Evolutionary conservation across 2,329 filamentous ascomycete species (phyloP).

Genomic region (Diaporthe ampelina): DNA sequence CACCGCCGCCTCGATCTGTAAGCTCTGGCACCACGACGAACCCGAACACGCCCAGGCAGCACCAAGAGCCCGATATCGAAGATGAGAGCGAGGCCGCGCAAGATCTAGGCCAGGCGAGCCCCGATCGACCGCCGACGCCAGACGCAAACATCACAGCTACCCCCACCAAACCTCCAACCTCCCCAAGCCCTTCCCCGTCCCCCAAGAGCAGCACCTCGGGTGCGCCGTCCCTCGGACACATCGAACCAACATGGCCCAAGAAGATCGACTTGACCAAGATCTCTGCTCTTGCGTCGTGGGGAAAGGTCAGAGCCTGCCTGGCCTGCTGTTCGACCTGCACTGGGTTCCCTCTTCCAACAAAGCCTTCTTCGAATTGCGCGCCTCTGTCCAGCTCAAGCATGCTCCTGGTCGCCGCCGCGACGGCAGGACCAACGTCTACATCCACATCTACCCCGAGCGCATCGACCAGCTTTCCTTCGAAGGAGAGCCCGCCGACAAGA

Average conservation of each 20-base stretch:
- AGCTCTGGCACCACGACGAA: slow-evolving; percentile 36
- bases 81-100: not conserved
- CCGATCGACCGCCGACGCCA: not conserved
- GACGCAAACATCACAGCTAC: too few species aligned
- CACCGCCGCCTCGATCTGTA: not conserved
- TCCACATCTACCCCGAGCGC: slow-evolving; percentile 36
- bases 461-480: slow-evolving; percentile 22
- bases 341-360: slow-evolving; percentile 33
- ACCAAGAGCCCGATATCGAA: not conserved
- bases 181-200: not conserved
- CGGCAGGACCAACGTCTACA: slow-evolving; percentile 30
- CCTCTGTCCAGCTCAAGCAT: slow-evolving; percentile 10
- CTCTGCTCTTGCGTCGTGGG: slow-evolving; percentile 31
- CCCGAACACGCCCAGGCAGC: slow-evolving; percentile 25
- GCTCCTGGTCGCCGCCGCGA: not conserved
- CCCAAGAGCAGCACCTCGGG: slow-evolving; percentile 7
- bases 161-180: not conserved
- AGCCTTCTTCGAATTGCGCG: slow-evolving; percentile 32
- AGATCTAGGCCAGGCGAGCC: not conserved
- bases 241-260: slow-evolving; percentile 35
- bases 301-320: not conserved
- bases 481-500: slow-evolving; percentile 9
- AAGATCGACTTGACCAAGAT: slow-evolving; percentile 30
- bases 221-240: slow-evolving; percentile 3
- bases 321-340: slow-evolving; percentile 36